Evolutionary conservation across 192 early-diverging fungal species (phyloP), one percentile per base, ranked within the genome.

Genomic region (Coemansia erecta): DNA sequence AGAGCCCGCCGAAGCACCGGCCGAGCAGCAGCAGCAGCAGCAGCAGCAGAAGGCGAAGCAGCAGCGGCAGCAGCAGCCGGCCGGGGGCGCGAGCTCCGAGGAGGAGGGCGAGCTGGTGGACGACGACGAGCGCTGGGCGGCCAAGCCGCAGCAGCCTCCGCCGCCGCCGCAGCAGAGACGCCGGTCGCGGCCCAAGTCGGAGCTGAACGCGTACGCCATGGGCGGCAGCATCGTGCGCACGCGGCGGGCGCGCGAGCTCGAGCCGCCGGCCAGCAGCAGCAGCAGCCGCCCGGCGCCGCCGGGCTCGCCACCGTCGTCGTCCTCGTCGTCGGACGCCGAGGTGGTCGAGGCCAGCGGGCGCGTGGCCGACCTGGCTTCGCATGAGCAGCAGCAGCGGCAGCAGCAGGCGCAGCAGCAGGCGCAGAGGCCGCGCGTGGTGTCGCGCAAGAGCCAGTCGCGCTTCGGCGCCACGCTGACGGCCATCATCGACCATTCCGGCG

Each of bases 161-260:
- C n/a, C n/a, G n/a, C n/a, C n/a, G n/a, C n/a, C n/a, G n/a, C n/a
- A n/a, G n/a, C n/a, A n/a, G n/a, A n/a, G n/a, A n/a, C 45, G 45
- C 11, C 55, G 58, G 9, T 61, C 56, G 14, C 66, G 63, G 2
- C 62, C 51, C 28, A 42, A 52, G 33, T 58, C 62, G 15, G 72
- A 69, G 62, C 62, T 68, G 13, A 61, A 60, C 14, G 66, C 66
- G 0, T 69, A 69, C 39, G 72, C 72, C 14, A 55, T 68, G 61
- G 72, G 72, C 31, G 72, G 72, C 57, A 74, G 72, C 65, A 74
- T 64, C 45, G 72, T 74, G 56, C 72, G 72, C 53, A 75, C 72
- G 1, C 61, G 66, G 4, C 60, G 72, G 15, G 48, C 40, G 6
- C 63, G 73, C 26, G 60, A 63, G 33, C 22, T 54, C 31, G 63